Evolutionary conservation across 2,329 filamentous ascomycete species (phyloP).

Genomic region (Chrysoporthe puriensis): DNA sequence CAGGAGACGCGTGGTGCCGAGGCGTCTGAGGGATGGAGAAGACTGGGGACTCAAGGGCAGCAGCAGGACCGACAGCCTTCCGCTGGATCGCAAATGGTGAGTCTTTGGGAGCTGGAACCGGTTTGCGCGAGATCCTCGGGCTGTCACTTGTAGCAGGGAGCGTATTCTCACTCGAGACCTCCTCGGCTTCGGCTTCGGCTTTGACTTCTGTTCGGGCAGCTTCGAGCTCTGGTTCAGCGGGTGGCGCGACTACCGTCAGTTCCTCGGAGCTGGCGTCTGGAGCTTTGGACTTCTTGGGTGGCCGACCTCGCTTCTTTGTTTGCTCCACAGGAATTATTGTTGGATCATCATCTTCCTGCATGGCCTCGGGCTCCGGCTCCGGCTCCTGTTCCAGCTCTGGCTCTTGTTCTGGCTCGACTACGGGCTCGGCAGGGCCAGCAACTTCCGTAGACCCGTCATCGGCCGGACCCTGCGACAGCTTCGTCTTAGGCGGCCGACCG

Average conservation of each 20-base stretch:
- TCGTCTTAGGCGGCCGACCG: conserved; percentile 20
- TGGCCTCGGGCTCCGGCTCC: conserved; percentile 32
- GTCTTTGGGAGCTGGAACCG: conserved; percentile 26
- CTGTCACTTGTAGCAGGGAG: conserved; percentile 19
- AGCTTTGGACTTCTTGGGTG: conserved; percentile 37
- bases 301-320: conserved; percentile 37
- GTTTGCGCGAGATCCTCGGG: conserved; percentile 28
- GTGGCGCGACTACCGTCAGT: background rate
- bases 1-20: conserved; percentile 45
- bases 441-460: conserved; percentile 6
- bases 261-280: conserved; percentile 18
- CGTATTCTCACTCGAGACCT: conserved; percentile 25
- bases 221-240: conserved; percentile 3
- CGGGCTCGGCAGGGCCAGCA: conserved; percentile 2
- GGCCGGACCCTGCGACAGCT: conserved; percentile 28
- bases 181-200: conserved; percentile 24
- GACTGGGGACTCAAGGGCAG: conserved; percentile 29
- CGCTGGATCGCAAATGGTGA: conserved; percentile 29
- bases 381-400: conserved; percentile 10
- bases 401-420: conserved; percentile 5
- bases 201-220: conserved; percentile 25
- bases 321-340: conserved; percentile 30
- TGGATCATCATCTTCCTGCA: conserved; percentile 28
- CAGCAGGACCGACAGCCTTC: conserved; percentile 37
- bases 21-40: conserved; percentile 45